A percentile compares a stretch with the other conserved stretches of the same genome.
Evolutionary conservation across 164 flowering plant species (phyloP).

Genomic region (Aristolochia californica): DNA sequence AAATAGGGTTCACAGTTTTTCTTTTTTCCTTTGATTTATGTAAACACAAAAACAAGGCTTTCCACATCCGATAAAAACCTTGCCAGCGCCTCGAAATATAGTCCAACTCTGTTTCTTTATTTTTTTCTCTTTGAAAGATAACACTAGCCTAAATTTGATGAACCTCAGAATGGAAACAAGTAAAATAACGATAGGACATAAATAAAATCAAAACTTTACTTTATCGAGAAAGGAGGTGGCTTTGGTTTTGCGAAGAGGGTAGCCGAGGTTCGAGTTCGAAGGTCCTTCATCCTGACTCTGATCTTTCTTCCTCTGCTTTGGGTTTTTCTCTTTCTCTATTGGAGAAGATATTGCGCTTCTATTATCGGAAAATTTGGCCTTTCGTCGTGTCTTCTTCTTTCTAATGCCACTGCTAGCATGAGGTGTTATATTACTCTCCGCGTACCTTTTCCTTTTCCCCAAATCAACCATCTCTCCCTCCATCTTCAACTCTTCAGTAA

Average conservation of each 20-base stretch:
- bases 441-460: too few relatives aligned
- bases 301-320: background rate
- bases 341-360: conserved; percentile 1
- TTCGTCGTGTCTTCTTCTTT: background rate
- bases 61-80: too few relatives aligned
- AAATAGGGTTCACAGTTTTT: background rate
- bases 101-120: too few relatives aligned
- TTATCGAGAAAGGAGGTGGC: background rate
- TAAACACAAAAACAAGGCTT: too few relatives aligned
- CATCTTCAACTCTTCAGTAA: too few relatives aligned
- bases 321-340: background rate
- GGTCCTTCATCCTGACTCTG: background rate
- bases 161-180: background rate
- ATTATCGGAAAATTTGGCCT: background rate
- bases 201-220: background rate
- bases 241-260: background rate
- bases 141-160: background rate
- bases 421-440: too few relatives aligned
- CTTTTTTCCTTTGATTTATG: too few relatives aligned
- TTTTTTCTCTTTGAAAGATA: background rate
- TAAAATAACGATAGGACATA: background rate
- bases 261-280: too few relatives aligned
- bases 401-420: background rate
- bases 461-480: too few relatives aligned
- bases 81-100: background rate